A percentile compares a stretch with the other conserved stretches of the same genome.
These are phyloP conservation scores for Coelastrella sp. DNA, from an alignment of 139 green algal genomes.

Conservation along the genomic window DNA sequence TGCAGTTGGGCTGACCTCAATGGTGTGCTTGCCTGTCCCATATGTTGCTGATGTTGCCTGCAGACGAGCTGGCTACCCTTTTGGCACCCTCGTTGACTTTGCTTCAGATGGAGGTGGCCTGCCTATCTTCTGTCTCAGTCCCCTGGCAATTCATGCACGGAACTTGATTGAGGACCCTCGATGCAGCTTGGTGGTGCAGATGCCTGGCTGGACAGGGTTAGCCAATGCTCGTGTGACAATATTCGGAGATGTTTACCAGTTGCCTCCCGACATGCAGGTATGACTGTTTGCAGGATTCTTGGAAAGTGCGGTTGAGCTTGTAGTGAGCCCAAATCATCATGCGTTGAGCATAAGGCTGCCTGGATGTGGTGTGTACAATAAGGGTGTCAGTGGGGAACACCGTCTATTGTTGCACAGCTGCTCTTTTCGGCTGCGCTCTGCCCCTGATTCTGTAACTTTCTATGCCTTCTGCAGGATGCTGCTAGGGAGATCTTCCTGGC, in stretches of 20 bases:
- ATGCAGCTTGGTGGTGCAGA: constrained; percentile 88
- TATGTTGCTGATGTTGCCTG: too few species aligned
- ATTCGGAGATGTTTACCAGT: constrained; percentile 96
- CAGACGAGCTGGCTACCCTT: constrained; percentile 92
- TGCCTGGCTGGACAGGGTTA: constrained; percentile 97
- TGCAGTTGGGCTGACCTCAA: too few species aligned
- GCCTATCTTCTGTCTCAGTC: constrained; percentile 91
- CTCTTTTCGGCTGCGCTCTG: neutral
- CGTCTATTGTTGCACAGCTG: neutral
- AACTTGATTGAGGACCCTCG: constrained; percentile 82
- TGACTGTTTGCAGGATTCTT: too few species aligned
- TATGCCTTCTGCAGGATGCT: constrained; percentile 46
- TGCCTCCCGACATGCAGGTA: constrained; percentile 88
- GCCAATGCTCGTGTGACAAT: constrained; percentile 98
- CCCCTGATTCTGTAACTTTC: too few species aligned
- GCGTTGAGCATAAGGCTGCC: neutral
- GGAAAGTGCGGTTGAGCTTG: neutral
- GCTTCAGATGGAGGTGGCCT: constrained; percentile 90
- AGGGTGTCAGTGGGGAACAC: too few species aligned
- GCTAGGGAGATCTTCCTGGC: constrained; percentile 82
- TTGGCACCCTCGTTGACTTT: constrained; percentile 98
- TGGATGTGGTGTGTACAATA: neutral
- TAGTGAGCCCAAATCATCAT: neutral
- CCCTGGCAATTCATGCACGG: constrained; percentile 82
- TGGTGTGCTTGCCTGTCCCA: too few species aligned